Evolutionary conservation across 2,329 filamentous ascomycete genomes (phyloP).

Genomic region (Pseudogymnoascus sp.): DNA sequence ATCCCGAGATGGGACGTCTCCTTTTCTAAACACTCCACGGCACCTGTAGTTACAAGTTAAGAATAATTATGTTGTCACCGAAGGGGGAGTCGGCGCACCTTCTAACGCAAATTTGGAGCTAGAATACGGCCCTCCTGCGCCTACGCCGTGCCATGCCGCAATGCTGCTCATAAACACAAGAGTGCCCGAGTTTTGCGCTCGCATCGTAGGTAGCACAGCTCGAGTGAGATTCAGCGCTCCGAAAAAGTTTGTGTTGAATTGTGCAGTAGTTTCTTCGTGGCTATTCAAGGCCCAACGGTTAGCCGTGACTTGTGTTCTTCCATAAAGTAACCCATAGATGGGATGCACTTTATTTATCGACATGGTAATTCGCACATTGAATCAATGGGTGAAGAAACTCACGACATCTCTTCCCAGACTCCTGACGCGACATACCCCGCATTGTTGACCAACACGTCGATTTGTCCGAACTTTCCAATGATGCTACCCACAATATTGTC

Average conservation of each 20-base stretch:
- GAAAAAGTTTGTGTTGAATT: slow-evolving; percentile 48
- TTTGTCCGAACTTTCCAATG: slow-evolving; percentile 84
- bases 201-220: slow-evolving; percentile 41
- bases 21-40: slow-evolving; percentile 13
- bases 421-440: slow-evolving; percentile 47
- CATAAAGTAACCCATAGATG: neutral
- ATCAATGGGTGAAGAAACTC: neutral
- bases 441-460: slow-evolving; percentile 97
- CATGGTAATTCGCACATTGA: neutral
- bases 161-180: slow-evolving; percentile 17
- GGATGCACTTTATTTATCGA: neutral
- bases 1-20: slow-evolving; percentile 17
- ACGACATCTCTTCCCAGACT: neutral
- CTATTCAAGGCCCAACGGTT: slow-evolving; percentile 6
- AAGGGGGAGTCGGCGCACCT: slow-evolving; percentile 10
- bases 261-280: slow-evolving; percentile 10
- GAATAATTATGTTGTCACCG: neutral
- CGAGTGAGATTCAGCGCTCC: slow-evolving; percentile 42
- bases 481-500: slow-evolving; percentile 85
- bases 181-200: slow-evolving; percentile 33
- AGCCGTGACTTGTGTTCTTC: neutral
- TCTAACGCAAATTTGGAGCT: slow-evolving; percentile 17
- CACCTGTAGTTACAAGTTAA: slow-evolving; percentile 8
- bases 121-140: slow-evolving; percentile 12
- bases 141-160: slow-evolving; percentile 13